These are phyloP conservation scores for Paraphoma chrysanthemicola DNA, from an alignment of 2,329 filamentous ascomycete species.

Conservation along the genomic window DNA sequence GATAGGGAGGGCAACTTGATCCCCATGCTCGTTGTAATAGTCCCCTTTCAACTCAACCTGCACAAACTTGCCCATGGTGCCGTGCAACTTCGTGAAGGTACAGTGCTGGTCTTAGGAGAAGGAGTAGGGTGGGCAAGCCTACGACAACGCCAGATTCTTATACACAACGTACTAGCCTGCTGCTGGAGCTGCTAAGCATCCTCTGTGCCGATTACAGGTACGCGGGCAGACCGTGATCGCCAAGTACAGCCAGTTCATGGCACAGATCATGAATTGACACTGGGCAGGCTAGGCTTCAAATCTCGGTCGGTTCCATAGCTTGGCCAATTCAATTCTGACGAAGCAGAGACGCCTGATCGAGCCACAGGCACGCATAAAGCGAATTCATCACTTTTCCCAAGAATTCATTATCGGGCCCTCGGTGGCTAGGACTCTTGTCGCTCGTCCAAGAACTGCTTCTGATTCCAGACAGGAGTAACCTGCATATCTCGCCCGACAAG, in stretches of 20 bases:
- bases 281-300: slow-evolving; percentile 13
- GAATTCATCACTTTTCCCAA: slow-evolving; percentile 16
- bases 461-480: too few relatives aligned
- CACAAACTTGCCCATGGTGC: neutral
- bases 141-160: neutral
- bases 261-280: slow-evolving; percentile 14
- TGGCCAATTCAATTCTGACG: slow-evolving; percentile 7
- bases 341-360: neutral
- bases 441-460: too few relatives aligned
- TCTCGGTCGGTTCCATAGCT: slow-evolving; percentile 2
- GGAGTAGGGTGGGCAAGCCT: too few relatives aligned
- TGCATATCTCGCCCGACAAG: slow-evolving; percentile 13
- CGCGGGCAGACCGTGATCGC: neutral
- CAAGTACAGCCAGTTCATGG: slow-evolving; percentile 19
- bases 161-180: too few relatives aligned
- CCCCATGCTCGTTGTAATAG: slow-evolving; percentile 6
- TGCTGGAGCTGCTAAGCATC: too few relatives aligned
- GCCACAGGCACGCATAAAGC: slow-evolving; percentile 1
- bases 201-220: slow-evolving; percentile 3
- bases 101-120: too few relatives aligned
- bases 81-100: neutral
- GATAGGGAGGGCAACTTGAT: neutral
- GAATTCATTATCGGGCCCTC: slow-evolving; percentile 10
- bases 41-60: slow-evolving; percentile 12
- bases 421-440: slow-evolving; percentile 7